Evolutionary conservation across 2,329 filamentous ascomycete species (phyloP), one percentile per base, ranked within the genome.

Genomic region (Cladosporium velox): DNA sequence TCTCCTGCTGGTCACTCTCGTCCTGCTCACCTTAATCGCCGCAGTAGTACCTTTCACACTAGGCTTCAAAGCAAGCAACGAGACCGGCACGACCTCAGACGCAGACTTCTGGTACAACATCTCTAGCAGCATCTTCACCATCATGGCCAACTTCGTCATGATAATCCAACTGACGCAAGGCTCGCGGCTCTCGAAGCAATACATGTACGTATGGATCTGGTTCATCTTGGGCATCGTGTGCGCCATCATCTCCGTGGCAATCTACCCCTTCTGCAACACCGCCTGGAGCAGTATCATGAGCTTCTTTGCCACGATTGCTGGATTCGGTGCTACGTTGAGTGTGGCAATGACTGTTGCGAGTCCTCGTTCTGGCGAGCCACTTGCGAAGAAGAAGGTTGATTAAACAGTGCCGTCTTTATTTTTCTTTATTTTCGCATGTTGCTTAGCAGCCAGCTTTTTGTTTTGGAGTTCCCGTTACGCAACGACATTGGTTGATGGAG

Each of bases 71-170:
- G 15, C 4, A 4, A 41, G 38, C 38, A 8, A 41, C 38, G 5
- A 28, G 5, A 26, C 10, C 7, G 59, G 59, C 26, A 51, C 24
- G 1, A 24, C 15, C 5, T 12, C 26, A n/a, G 59, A 62, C 26
- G 32, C 59, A 0, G 59, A 62, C 15, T 62, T 49, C 59, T 62
- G 59, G 59, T 52, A 34, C 59, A 62, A 62, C 47, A 62, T 62
- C 59, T 62, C 59, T 10, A 24, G 24, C 44, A 52, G 28, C 18
- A 51, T 62, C 18, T 18, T 44, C 28, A 44, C 34, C 44, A 62
- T 62, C 24, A 62, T 62, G 59, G 26, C 35, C 10, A 62, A 62
- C 26, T 35, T 62, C 14, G 47, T 34, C 4, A 52, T 52, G 47
- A 41, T 62, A 1, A n/a, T 52, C 18, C 47, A 41, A 34, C 41